A percentile compares a stretch with the other conserved stretches of the same genome.
phyloP scores from a whole-genome alignment of 805 yeast species.

The Pichia occidentalis region DNA sequence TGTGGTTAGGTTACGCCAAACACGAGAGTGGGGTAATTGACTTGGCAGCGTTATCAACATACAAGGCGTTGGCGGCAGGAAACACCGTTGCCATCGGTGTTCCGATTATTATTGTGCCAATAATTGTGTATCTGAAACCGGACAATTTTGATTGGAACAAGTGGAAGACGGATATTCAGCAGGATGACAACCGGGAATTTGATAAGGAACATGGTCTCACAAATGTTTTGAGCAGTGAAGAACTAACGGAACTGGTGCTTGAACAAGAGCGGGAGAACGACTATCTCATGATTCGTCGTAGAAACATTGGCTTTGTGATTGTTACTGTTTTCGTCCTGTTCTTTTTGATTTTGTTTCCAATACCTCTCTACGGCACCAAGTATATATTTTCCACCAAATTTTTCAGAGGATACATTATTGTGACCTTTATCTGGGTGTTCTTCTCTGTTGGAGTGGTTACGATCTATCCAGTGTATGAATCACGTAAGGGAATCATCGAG shows the following conservation, averaged over 20 bases:
- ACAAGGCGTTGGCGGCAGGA: slow-evolving; percentile 50
- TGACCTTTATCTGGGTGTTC: slow-evolving; percentile 36
- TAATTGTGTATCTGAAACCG: slow-evolving; percentile 38
- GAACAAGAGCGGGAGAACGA: slow-evolving; percentile 21
- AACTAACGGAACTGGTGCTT: slow-evolving; percentile 25
- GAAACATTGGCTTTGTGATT: slow-evolving; percentile 25
- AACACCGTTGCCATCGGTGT: slow-evolving; percentile 48
- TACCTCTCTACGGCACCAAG: slow-evolving; percentile 36
- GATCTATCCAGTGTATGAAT: slow-evolving; percentile 43
- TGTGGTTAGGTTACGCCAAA: slow-evolving; percentile 33
- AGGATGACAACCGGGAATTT: slow-evolving; percentile 36
- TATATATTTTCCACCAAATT: slow-evolving; percentile 34
- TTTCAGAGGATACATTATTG: slow-evolving; percentile 34
- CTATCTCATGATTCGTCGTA: slow-evolving; percentile 20
- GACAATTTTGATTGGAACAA: slow-evolving; percentile 46
- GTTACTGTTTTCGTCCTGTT: slow-evolving; percentile 26
- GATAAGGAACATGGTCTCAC: slow-evolving; percentile 28
- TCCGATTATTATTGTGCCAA: slow-evolving; percentile 41
- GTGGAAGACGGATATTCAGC: slow-evolving; percentile 35
- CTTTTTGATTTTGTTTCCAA: slow-evolving; percentile 30
- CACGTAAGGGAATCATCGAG: slow-evolving; percentile 17
- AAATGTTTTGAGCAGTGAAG: slow-evolving; percentile 26
- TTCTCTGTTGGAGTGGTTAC: slow-evolving; percentile 34
- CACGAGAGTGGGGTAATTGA: slow-evolving; percentile 22
- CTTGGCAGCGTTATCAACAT: slow-evolving; percentile 37